A percentile compares a stretch with the other conserved stretches of the same genome.
Conservation (phyloP, 371 early-diverging fungal species). For the Rhizopus delemar region DNA sequence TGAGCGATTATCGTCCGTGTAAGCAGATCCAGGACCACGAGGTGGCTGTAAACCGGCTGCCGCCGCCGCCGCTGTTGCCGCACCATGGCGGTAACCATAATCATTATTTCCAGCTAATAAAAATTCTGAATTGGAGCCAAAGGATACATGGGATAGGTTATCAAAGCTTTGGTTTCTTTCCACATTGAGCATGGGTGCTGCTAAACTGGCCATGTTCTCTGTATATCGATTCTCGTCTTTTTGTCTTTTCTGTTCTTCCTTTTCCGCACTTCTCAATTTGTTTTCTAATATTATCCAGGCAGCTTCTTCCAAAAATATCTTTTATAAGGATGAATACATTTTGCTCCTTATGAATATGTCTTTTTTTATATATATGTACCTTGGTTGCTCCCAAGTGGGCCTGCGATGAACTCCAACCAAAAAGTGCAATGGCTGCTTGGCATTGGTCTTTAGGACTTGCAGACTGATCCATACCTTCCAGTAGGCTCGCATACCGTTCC, state of each 20-base stretch:
- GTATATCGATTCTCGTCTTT: conserved; percentile 32
- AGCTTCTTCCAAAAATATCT: conserved; percentile 69
- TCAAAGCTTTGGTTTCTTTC: conserved; percentile 36
- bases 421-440: conserved; percentile 57
- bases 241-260: conserved; percentile 33
- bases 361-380: conserved; percentile 28
- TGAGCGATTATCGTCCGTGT: conserved; percentile 63
- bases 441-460: conserved; percentile 48
- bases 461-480: conserved; percentile 9
- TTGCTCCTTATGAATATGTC: not conserved
- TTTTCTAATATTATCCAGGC: conserved; percentile 72
- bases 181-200: conserved; percentile 18
- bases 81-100: conserved; percentile 9
- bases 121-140: conserved; percentile 38
- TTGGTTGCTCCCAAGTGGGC: conserved; percentile 71
- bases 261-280: conserved; percentile 40
- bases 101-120: conserved; percentile 15
- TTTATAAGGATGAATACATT: not conserved
- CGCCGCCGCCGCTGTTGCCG: conserved; percentile 16
- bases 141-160: conserved; percentile 36
- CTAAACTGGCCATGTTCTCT: conserved; percentile 22
- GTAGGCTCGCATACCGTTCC: conserved; percentile 55
- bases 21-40: conserved; percentile 27
- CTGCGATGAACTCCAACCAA: conserved; percentile 70
- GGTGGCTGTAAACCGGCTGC: conserved; percentile 28